Percentiles rank a stretch among this genome's conserved stretches.
These are phyloP conservation scores for Hypomyces rosellus DNA, from an alignment of 2,329 filamentous ascomycete genomes.

Conservation along the genomic window DNA sequence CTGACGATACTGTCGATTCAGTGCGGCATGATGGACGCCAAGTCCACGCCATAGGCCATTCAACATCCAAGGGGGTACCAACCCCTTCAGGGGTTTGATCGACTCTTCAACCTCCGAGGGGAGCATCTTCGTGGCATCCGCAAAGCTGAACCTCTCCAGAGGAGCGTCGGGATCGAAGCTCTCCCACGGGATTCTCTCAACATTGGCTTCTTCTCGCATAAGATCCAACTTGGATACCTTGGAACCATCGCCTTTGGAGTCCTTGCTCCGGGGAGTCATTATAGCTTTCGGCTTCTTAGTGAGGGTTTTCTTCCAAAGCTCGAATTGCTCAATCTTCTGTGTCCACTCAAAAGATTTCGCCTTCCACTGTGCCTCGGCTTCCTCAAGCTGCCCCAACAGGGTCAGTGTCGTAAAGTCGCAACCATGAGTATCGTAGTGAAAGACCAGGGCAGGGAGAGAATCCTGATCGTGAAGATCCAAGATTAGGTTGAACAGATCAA, in stretches of 20 bases:
- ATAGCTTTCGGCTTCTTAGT: slow-evolving; percentile 31
- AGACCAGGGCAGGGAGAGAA: slow-evolving; percentile 67
- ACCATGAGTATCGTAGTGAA: slow-evolving; percentile 64
- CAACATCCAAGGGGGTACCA: slow-evolving; percentile 43
- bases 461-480: slow-evolving; percentile 54
- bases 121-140: slow-evolving; percentile 53
- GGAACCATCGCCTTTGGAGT: background rate
- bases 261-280: background rate
- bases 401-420: slow-evolving; percentile 55
- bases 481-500: slow-evolving; percentile 44
- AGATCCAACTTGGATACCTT: slow-evolving; percentile 48
- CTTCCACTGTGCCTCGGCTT: slow-evolving; percentile 44
- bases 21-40: slow-evolving; percentile 71
- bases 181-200: slow-evolving; percentile 52
- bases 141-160: slow-evolving; percentile 58
- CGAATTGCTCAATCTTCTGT: slow-evolving; percentile 20
- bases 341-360: slow-evolving; percentile 36
- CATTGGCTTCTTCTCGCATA: slow-evolving; percentile 48
- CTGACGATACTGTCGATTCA: slow-evolving; percentile 73
- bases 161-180: slow-evolving; percentile 62
- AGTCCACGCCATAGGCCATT: slow-evolving; percentile 60
- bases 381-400: slow-evolving; percentile 45
- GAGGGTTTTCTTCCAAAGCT: slow-evolving; percentile 21
- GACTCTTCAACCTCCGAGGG: slow-evolving; percentile 53
- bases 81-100: slow-evolving; percentile 45